Conservation (phyloP, 78 protist species). For the Dictyostelium citrinum region DNA sequence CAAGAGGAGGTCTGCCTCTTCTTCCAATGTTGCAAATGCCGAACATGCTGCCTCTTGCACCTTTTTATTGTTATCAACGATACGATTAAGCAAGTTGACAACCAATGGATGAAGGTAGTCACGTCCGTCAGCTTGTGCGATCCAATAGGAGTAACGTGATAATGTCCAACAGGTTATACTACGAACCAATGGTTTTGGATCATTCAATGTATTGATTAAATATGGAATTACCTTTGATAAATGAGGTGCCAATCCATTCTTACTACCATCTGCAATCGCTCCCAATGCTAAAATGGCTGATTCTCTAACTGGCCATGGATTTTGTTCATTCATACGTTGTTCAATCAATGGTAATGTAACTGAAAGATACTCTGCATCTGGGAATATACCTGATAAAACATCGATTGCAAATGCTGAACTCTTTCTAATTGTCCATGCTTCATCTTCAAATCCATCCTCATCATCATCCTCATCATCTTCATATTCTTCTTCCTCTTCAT, state of each 20-base stretch:
- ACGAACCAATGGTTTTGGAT: constrained; percentile 85
- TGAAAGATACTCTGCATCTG: constrained; percentile 44
- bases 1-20: constrained; percentile 62
- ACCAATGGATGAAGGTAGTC: constrained; percentile 14
- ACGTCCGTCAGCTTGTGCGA: background rate
- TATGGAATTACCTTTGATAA: constrained; percentile 67
- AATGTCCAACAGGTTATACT: constrained; percentile 94
- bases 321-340: background rate
- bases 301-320: constrained; percentile 73
- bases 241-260: constrained; percentile 71
- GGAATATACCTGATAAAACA: constrained; percentile 64
- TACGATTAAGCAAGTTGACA: constrained; percentile 76
- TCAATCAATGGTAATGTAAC: constrained; percentile 81
- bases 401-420: constrained; percentile 90
- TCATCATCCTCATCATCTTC: constrained; percentile 63
- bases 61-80: constrained; percentile 82
- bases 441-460: constrained; percentile 56
- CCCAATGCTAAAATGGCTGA: constrained; percentile 89
- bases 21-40: constrained; percentile 91
- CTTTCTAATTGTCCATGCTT: constrained; percentile 88
- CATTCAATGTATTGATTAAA: constrained; percentile 68
- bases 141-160: constrained; percentile 77
- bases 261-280: constrained; percentile 82
- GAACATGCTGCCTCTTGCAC: constrained; percentile 95
- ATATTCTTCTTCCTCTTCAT: constrained; percentile 41